These are phyloP conservation scores for Inga laurina DNA, from an alignment of 306 rosid genomes.

Conservation along the genomic window DNA sequence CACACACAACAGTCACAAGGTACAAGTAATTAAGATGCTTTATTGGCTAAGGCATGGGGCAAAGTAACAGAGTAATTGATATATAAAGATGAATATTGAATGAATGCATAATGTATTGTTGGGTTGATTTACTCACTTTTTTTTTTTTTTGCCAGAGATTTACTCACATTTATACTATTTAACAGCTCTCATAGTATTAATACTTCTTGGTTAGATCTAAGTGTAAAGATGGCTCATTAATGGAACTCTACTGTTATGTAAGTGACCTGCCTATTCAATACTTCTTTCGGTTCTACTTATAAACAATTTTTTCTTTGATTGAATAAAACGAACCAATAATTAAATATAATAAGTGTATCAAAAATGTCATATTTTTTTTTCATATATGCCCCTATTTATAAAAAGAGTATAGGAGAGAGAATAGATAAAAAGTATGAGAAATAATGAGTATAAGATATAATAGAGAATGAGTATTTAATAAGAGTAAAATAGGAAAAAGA, in stretches of 20 bases:
- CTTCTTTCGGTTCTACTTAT: too few relatives aligned
- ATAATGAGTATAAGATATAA: too few relatives aligned
- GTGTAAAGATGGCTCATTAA: not conserved
- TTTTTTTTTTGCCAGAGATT: too few relatives aligned
- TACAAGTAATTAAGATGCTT: conserved; percentile 2
- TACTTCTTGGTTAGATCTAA: not conserved
- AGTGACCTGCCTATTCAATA: not conserved
- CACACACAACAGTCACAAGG: not conserved
- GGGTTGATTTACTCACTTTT: not conserved
- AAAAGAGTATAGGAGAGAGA: too few relatives aligned
- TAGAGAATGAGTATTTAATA: too few relatives aligned
- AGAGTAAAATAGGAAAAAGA: too few relatives aligned
- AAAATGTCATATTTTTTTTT: too few relatives aligned
- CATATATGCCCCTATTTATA: too few relatives aligned
- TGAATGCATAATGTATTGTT: not conserved
- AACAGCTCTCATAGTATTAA: not conserved
- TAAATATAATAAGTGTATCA: too few relatives aligned
- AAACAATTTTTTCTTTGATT: too few relatives aligned
- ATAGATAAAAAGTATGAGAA: too few relatives aligned
- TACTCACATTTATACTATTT: not conserved
- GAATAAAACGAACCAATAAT: too few relatives aligned
- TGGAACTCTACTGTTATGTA: not conserved
- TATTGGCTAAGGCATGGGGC: not conserved
- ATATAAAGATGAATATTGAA: not conserved
- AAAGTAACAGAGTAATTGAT: not conserved